Percentiles rank a stretch among this genome's conserved stretches.
Conservation (phyloP, 2,329 filamentous ascomycete genomes). For the Iodosphaeria phyllophila region DNA sequence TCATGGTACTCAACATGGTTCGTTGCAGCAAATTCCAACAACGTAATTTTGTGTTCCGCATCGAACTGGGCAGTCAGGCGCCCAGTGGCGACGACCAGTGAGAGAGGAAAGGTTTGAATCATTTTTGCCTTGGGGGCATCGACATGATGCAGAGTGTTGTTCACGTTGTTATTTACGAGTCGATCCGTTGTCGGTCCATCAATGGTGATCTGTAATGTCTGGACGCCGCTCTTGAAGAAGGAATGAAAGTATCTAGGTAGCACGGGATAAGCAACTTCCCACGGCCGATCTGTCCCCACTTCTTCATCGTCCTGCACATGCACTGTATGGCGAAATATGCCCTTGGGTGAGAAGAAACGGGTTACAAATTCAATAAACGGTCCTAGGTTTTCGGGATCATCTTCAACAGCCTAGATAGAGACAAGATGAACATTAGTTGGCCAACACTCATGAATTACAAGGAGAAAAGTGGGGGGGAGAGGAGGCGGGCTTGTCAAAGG, state of each 20-base stretch:
- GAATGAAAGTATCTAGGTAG: constrained; percentile 80
- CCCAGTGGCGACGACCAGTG: constrained; percentile 66
- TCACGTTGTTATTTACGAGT: constrained; percentile 45
- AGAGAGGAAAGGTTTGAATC: too few species aligned
- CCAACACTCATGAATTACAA: too few species aligned
- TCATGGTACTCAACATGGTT: constrained; percentile 73
- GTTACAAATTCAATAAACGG: constrained; percentile 70
- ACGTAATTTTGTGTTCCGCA: constrained; percentile 58
- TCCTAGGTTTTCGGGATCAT: constrained; percentile 39
- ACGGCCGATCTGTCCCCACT: constrained; percentile 48
- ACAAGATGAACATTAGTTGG: too few species aligned
- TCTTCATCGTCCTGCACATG: constrained; percentile 25
- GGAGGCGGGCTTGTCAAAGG: too few species aligned
- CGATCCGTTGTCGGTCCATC: too few species aligned
- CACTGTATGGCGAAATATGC: constrained; percentile 43
- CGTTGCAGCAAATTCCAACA: constrained; percentile 63
- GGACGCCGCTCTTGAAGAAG: constrained; percentile 73
- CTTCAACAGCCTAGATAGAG: too few species aligned
- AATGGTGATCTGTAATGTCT: constrained; percentile 71
- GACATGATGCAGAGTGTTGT: constrained; percentile 35
- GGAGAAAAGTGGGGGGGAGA: too few species aligned
- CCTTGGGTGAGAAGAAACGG: constrained; percentile 62
- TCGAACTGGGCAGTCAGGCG: constrained; percentile 66
- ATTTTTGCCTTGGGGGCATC: too few species aligned
- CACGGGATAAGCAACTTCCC: constrained; percentile 67